Evolutionary conservation across 495 filamentous ascomycete species (phyloP).

Genomic region (Lineolata rhizophorae): DNA sequence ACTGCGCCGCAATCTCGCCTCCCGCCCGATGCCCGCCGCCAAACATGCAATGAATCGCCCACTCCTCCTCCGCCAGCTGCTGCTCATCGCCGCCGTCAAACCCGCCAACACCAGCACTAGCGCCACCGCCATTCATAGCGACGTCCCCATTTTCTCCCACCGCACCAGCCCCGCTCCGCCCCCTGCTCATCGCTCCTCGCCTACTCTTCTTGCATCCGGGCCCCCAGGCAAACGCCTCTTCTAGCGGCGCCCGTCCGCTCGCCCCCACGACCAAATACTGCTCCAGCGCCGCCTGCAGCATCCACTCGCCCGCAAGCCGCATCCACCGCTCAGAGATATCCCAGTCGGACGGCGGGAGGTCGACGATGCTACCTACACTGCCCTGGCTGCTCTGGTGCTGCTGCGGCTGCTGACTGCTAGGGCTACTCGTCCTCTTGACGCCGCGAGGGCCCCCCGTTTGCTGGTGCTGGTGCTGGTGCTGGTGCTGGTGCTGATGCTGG

Average conservation of each 20-base stretch:
- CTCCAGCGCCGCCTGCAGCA: conserved; percentile 28
- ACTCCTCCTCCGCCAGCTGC: neutral
- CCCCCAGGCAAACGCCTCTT: conserved; percentile 12
- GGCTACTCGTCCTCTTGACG: too few relatives aligned
- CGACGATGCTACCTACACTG: too few relatives aligned
- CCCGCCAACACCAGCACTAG: neutral
- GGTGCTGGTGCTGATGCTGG: too few relatives aligned
- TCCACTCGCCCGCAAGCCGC: conserved; percentile 24
- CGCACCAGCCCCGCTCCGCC: neutral
- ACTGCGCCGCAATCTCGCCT: too few relatives aligned
- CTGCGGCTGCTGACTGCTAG: too few relatives aligned
- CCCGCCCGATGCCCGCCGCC: too few relatives aligned
- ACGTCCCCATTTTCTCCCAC: neutral
- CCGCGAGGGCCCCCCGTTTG: too few relatives aligned
- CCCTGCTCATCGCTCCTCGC: neutral
- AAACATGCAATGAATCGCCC: too few relatives aligned
- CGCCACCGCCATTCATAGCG: neutral
- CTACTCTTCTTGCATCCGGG: neutral
- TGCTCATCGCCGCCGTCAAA: neutral
- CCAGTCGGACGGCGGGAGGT: too few relatives aligned
- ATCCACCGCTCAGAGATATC: conserved; percentile 24
- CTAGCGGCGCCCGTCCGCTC: conserved; percentile 8
- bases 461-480: too few relatives aligned
- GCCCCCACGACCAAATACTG: conserved; percentile 19
- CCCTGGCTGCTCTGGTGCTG: too few relatives aligned